phyloP scores from a whole-genome alignment of 192 early-diverging fungal genomes.

The Backusella australiensis region DNA sequence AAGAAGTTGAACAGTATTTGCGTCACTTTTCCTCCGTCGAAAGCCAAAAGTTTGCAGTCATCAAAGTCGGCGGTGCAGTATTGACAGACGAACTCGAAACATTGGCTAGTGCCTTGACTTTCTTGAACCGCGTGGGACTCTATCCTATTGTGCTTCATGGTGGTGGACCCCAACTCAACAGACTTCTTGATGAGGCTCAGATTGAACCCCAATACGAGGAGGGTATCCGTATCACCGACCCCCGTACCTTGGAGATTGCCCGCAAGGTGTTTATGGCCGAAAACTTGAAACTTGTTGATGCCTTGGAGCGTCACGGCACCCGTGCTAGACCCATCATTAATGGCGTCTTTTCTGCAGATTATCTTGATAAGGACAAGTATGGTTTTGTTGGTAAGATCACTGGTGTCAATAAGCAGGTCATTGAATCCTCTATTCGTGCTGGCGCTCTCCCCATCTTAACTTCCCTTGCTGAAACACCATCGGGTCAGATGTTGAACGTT shows the following conservation, averaged over 20 bases:
- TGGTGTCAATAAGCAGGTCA: conserved; percentile 87
- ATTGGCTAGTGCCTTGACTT: conserved; percentile 92
- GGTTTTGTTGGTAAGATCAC: conserved; percentile 91
- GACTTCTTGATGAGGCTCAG: conserved; percentile 83
- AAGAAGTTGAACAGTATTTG: conserved; percentile 98
- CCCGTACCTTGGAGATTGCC: conserved; percentile 89
- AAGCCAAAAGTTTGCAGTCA: conserved; percentile 99
- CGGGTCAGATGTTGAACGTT: conserved; percentile 97
- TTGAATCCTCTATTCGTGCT: conserved; percentile 91
- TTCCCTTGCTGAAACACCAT: conserved; percentile 91
- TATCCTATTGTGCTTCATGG: conserved; percentile 99
- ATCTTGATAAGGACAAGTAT: conserved; percentile 94
- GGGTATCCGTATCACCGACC: conserved; percentile 97
- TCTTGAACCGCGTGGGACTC: conserved; percentile 94
- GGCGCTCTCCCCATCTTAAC: conserved; percentile 96
- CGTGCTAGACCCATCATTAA: conserved; percentile 94
- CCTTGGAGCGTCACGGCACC: conserved; percentile 92
- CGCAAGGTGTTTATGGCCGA: conserved; percentile 92
- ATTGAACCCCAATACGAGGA: conserved; percentile 97
- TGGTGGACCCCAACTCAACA: conserved; percentile 96
- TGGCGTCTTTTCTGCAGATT: conserved; percentile 96
- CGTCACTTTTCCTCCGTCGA: conserved; percentile 96
- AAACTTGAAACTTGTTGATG: conserved; percentile 97
- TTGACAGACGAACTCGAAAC: conserved; percentile 94
- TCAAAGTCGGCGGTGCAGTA: conserved; percentile 98